Percentiles rank a stretch among this genome's conserved stretches.
Conservation (phyloP, 2,329 filamentous ascomycete genomes). For the Claviceps maximensis region DNA sequence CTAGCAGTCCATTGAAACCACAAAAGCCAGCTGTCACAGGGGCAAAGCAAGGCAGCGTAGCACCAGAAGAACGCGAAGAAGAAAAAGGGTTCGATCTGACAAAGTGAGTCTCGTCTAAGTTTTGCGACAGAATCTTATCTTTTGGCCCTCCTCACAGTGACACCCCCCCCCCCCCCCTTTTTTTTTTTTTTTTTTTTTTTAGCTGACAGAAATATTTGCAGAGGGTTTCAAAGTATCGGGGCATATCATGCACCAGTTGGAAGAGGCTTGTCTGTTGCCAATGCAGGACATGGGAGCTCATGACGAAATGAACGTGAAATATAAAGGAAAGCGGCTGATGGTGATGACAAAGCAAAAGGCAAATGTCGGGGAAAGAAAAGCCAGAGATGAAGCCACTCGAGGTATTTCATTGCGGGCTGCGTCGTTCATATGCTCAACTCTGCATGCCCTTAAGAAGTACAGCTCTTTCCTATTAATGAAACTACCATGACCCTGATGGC, state of each 20-base stretch:
- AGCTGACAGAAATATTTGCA: conserved; percentile 18
- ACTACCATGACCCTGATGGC: neutral
- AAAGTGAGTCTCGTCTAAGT: conserved; percentile 28
- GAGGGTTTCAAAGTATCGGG: conserved; percentile 53
- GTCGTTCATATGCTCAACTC: neutral
- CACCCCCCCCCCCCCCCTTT: neutral
- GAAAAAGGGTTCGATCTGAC: conserved; percentile 45
- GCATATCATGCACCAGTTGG: conserved; percentile 45
- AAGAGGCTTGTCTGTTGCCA: conserved; percentile 31
- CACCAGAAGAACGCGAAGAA: conserved; percentile 25
- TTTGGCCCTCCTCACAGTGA: no score
- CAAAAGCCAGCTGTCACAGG: conserved; percentile 17
- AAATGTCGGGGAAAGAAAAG: neutral
- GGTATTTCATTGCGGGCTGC: neutral
- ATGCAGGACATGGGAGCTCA: conserved; percentile 24
- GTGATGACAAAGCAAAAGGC: neutral
- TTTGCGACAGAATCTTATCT: no score
- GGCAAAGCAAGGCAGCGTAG: conserved; percentile 13
- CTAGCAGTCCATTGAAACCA: conserved; percentile 36
- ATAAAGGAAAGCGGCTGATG: neutral
- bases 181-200: neutral
- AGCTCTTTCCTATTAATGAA: neutral
- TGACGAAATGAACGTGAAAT: conserved; percentile 6
- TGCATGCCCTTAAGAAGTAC: neutral
- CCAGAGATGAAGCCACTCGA: neutral